Base-by-base conservation (phyloP, 331 rosid species). In the Quercus phellos region DNA sequence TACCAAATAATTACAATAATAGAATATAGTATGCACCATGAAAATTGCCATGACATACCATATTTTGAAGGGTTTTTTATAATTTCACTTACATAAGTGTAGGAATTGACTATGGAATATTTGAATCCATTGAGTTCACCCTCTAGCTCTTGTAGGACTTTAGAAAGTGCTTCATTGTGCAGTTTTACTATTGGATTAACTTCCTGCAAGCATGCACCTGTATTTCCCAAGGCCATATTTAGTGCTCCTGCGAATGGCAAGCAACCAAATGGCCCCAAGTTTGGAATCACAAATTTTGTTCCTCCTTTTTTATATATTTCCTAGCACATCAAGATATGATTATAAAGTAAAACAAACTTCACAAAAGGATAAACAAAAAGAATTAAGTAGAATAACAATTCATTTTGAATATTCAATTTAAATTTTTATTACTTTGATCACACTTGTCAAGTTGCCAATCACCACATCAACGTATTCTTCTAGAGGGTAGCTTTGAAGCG, bases 271-370 rank as follows among this genome's bases (percentile, higher is more conserved):
- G 67, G 76, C 30, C 0, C 27, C 77, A 72, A 7, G 60, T 19
- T 77, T 18, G 14, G 27, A 51, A 82, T 55, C 7, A 54, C 82
- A 66, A 72, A 77, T 77, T 73, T 82, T 64, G 76, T 73, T 56
- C 85, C 82, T 42, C 85, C 85, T 11, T 43, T 55, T 34, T 66
- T 68, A 42, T 81, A 73, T 35, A 81, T 38, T 75, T 61, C 77
- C 84, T 81, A 72, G 14, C 27, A 55, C 27, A 19, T 55, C 27
- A 55, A 21, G 4, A 43, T 43, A 43, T 43, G 16, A 11, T 43
- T 43, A 43, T 43, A 11, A 43, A 43, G 51, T 43, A 10, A 9
- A 43, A 11, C 3, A 43, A 43, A 43, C 51, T 43, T 43, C 2
- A 9, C 51, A 9, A 11, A 43, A 43, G 4, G 14, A 11, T 10